Conservation (phyloP, 352 stramenopile genomes). For the Phytophthora constricta region DNA sequence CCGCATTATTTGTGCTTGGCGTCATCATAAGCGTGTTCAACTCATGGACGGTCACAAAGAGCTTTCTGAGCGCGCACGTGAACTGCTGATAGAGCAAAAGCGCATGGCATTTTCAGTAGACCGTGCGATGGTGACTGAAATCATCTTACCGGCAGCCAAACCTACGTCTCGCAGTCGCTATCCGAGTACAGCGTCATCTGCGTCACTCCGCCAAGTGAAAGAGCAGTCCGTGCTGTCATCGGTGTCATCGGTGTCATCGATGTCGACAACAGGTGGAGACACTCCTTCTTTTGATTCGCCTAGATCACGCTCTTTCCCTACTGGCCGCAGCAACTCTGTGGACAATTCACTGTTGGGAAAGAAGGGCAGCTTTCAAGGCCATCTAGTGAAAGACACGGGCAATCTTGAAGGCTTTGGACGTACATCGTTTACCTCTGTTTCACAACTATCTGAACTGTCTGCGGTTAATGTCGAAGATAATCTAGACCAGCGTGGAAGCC, state of each 20-base stretch:
- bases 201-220: slow-evolving; percentile 42
- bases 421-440: slow-evolving; percentile 81
- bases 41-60: slow-evolving; percentile 91
- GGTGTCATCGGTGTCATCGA: slow-evolving; percentile 47
- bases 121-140: slow-evolving; percentile 84
- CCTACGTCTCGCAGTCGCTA: slow-evolving; percentile 58
- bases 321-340: slow-evolving; percentile 53
- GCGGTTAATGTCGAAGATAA: slow-evolving; percentile 32
- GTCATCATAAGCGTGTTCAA: slow-evolving; percentile 86
- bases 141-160: slow-evolving; percentile 73
- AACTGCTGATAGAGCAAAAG: slow-evolving; percentile 89
- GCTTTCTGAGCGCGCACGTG: slow-evolving; percentile 73
- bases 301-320: slow-evolving; percentile 35
- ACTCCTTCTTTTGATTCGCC: slow-evolving; percentile 36
- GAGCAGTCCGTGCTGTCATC: slow-evolving; percentile 49
- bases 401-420: slow-evolving; percentile 66
- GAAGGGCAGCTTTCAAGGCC: slow-evolving; percentile 58
- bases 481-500: slow-evolving; percentile 43
- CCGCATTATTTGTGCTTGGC: slow-evolving; percentile 84
- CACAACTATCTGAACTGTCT: slow-evolving; percentile 62
- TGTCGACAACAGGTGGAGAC: slow-evolving; percentile 37
- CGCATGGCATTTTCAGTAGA: slow-evolving; percentile 86
- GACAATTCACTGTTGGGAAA: slow-evolving; percentile 50
- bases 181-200: slow-evolving; percentile 51
- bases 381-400: slow-evolving; percentile 47